Percentiles rank a stretch among this genome's conserved stretches.
phyloP scores from a whole-genome alignment of 306 rosid genomes.

The Casuarina equisetifolia region DNA sequence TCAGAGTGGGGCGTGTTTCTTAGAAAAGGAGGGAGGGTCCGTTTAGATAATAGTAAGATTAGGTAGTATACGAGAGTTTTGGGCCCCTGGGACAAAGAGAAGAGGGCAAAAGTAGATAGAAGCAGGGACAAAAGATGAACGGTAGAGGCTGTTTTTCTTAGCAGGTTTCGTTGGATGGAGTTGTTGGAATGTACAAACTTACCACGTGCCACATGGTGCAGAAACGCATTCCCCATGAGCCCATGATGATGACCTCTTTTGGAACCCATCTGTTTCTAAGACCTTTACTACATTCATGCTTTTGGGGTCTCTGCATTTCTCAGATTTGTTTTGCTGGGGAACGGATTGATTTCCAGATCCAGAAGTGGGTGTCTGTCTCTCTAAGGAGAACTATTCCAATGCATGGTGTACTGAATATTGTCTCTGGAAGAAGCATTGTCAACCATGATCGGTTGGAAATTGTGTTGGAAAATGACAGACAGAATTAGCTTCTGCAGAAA shows the following conservation, averaged over 20 bases:
- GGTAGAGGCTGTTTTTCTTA: not conserved
- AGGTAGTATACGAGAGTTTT: slow-evolving; percentile 2
- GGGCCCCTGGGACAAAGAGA: slow-evolving; percentile 18
- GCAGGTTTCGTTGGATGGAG: slow-evolving; percentile 26
- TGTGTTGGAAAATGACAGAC: not conserved
- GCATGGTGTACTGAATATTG: not conserved
- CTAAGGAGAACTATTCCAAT: not conserved
- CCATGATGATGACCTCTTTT: slow-evolving; percentile 1
- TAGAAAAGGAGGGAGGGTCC: no score
- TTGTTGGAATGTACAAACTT: slow-evolving; percentile 6
- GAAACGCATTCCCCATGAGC: slow-evolving; percentile 19
- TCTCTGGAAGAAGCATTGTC: not conserved
- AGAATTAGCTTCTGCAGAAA: slow-evolving; percentile 2
- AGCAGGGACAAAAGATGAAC: slow-evolving; percentile 4
- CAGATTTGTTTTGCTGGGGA: not conserved
- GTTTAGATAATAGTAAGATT: not conserved
- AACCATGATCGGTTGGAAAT: not conserved
- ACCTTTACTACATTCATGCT: no score
- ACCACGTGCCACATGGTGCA: slow-evolving; percentile 10
- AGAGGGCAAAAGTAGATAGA: not conserved
- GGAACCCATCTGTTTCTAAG: no score
- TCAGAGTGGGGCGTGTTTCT: no score
- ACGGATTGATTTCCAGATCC: not conserved
- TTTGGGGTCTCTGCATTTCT: not conserved
- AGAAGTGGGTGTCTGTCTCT: not conserved